Evolutionary conservation across 345 rosid genomes (phyloP).

Genomic region (Conringia planisiliqua): DNA sequence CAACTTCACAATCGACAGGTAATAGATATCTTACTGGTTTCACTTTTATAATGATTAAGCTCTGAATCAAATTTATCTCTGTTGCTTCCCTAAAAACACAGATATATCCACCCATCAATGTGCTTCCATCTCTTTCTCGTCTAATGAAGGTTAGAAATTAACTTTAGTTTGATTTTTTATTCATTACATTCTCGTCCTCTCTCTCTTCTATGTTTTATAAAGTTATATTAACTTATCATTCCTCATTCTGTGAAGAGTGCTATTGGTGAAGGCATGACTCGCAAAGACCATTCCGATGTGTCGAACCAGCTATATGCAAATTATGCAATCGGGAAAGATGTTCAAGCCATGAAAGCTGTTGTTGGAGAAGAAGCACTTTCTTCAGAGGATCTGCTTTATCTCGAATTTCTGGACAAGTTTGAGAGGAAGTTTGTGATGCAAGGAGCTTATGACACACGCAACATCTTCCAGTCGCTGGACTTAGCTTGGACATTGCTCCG

Average conservation of each 20-base stretch:
- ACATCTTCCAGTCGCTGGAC: conserved; percentile 91
- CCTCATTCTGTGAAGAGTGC: conserved; percentile 61
- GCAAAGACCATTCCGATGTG: conserved; percentile 87
- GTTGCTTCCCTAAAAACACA: conserved; percentile 28
- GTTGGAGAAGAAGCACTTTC: conserved; percentile 99
- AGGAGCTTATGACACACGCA: conserved; percentile 97
- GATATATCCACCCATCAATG: conserved; percentile 98
- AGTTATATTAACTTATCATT: not conserved
- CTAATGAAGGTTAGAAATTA: conserved; percentile 75
- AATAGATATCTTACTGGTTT: not conserved
- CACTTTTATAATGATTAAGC: not conserved
- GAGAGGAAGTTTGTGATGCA: conserved; percentile 94
- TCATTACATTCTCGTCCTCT: not conserved
- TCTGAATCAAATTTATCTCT: not conserved
- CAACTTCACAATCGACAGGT: conserved; percentile 43
- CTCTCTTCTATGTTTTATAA: not conserved
- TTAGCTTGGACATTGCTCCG: conserved; percentile 96
- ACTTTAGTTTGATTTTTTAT: not conserved
- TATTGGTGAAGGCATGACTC: conserved; percentile 98
- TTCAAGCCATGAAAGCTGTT: conserved; percentile 99
- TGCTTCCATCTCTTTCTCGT: conserved; percentile 94
- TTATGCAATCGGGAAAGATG: conserved; percentile 97
- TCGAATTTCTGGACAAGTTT: conserved; percentile 93
- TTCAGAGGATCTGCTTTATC: conserved; percentile 91
- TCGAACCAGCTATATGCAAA: conserved; percentile 98